Evolutionary conservation across 495 filamentous ascomycete species (phyloP).

Genomic region (Aspergillus carlsbadensis): DNA sequence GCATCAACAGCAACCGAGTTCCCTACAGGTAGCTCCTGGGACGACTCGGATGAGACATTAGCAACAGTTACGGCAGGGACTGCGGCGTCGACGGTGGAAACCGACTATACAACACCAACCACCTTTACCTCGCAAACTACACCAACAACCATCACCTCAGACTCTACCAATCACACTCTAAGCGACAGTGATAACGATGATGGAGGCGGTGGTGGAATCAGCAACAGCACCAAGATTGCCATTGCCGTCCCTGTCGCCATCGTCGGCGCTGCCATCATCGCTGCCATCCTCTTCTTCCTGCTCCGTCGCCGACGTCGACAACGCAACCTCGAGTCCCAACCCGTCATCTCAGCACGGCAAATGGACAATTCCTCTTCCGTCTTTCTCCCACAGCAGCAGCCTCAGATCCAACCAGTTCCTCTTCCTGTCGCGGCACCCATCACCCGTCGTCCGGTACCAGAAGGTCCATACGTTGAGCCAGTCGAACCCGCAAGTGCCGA

Average conservation of each 20-base stretch:
- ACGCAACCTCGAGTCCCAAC: constrained; percentile 9
- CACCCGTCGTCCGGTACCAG: constrained; percentile 2
- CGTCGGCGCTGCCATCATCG: constrained; percentile 28
- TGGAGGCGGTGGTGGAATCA: constrained; percentile 7
- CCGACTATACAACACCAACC: background rate
- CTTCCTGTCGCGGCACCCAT: background rate
- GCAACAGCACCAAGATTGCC: constrained; percentile 32
- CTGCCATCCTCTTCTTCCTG: constrained; percentile 26
- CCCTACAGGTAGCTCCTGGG: too few relatives aligned
- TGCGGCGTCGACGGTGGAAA: too few relatives aligned
- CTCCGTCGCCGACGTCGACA: constrained; percentile 23
- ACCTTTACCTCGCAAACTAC: background rate
- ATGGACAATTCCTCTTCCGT: background rate
- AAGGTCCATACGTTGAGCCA: constrained; percentile 6
- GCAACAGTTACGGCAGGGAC: too few relatives aligned
- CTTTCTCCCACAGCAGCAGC: background rate
- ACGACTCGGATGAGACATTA: too few relatives aligned
- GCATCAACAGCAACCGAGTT: too few relatives aligned
- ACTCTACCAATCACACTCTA: background rate
- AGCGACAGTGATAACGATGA: background rate
- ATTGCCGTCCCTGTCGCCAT: constrained; percentile 40
- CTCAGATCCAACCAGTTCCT: background rate
- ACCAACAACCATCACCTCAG: background rate
- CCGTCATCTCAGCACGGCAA: constrained; percentile 17
- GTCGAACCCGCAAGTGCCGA: background rate